Conservation (phyloP, 306 rosid species). For the Lotus japonicus region DNA sequence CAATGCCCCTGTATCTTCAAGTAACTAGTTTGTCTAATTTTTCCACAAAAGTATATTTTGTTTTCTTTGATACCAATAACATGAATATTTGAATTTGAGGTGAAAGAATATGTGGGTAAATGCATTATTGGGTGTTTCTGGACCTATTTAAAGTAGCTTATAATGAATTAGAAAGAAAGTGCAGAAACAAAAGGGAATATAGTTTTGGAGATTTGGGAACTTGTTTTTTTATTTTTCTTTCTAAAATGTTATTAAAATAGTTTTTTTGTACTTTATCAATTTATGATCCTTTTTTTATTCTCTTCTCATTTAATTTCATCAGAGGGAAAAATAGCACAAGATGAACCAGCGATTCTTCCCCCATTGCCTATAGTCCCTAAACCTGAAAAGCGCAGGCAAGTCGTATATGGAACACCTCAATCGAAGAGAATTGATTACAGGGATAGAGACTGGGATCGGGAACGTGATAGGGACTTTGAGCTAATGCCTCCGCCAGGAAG, state of each 20-base stretch:
- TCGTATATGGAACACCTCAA: conserved; percentile 58
- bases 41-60: neutral
- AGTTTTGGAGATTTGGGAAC: neutral
- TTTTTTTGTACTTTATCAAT: neutral
- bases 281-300: neutral
- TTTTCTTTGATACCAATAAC: neutral
- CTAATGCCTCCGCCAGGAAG: conserved; percentile 98
- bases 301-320: conserved; percentile 16
- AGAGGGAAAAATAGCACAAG: conserved; percentile 86
- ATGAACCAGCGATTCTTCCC: conserved; percentile 86
- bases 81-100: neutral
- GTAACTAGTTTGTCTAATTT: conserved; percentile 5
- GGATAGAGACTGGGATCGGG: conserved; percentile 95
- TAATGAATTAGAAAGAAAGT: neutral
- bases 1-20: neutral
- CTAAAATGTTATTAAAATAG: neutral
- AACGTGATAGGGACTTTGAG: conserved; percentile 93
- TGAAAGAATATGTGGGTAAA: neutral
- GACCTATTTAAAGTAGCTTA: conserved; percentile 6
- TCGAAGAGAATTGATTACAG: conserved; percentile 70
- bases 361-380: conserved; percentile 73
- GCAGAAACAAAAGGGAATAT: neutral
- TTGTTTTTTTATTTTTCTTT: neutral
- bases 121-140: neutral
- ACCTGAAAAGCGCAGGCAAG: conserved; percentile 61